These are phyloP conservation scores for Epichloe sylvatica DNA, from an alignment of 2,329 filamentous ascomycete species.

Conservation along the genomic window DNA sequence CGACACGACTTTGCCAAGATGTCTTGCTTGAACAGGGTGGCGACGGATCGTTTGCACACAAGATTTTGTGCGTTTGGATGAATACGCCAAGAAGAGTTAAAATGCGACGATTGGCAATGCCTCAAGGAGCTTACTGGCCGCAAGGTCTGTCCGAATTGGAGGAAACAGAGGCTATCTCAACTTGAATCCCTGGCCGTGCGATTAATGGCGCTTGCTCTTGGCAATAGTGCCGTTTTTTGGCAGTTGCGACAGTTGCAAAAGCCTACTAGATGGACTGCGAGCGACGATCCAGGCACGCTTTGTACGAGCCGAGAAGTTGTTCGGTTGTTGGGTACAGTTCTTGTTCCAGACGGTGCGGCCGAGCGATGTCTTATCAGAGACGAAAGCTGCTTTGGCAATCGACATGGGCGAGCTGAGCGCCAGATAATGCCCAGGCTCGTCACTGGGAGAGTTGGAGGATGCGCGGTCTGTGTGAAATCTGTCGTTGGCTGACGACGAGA, in stretches of 20 bases:
- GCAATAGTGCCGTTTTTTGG: no score
- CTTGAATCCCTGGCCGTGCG: neutral
- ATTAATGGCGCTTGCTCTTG: no score
- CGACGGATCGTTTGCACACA: neutral
- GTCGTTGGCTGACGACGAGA: neutral
- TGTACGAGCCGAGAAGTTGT: no score
- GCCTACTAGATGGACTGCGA: no score
- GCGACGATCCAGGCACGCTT: no score
- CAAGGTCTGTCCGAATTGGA: neutral
- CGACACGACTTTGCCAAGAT: slow-evolving; percentile 1
- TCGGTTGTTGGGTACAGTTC: no score
- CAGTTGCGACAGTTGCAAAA: no score
- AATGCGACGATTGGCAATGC: neutral
- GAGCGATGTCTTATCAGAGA: no score
- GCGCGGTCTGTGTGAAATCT: neutral
- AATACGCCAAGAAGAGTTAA: neutral
- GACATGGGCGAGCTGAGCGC: no score
- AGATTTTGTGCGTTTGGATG: neutral
- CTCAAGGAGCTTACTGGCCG: slow-evolving; percentile 1
- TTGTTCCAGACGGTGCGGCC: no score
- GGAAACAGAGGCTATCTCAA: neutral
- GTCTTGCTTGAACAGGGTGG: neutral
- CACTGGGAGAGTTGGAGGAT: neutral
- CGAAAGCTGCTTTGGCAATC: no score
- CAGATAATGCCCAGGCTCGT: no score